Evolutionary conservation across 768 basidiomycete genomes (phyloP).

Genomic region (Hebeloma cylindrosporum): DNA sequence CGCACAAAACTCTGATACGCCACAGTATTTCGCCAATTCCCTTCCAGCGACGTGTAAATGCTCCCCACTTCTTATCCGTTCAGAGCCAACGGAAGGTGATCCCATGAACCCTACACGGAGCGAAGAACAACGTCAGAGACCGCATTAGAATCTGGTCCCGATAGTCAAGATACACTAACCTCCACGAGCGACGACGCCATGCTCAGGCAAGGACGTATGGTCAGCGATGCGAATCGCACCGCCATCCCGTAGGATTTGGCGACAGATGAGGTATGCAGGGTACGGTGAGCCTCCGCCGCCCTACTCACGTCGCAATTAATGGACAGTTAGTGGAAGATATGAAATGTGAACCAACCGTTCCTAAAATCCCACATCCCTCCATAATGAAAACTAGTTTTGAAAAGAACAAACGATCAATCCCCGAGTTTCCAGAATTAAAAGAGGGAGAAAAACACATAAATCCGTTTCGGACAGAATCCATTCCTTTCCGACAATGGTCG

Average conservation of each 20-base stretch:
- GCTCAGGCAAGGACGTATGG: slow-evolving; percentile 39
- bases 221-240: slow-evolving; percentile 46
- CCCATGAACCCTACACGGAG: slow-evolving; percentile 39
- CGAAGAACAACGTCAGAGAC: background rate
- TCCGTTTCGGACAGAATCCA: slow-evolving; percentile 50
- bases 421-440: background rate
- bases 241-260: slow-evolving; percentile 54
- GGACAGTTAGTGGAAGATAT: background rate
- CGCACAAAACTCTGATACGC: slow-evolving; percentile 28
- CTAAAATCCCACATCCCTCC: slow-evolving; percentile 62
- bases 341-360: slow-evolving; percentile 32
- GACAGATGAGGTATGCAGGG: slow-evolving; percentile 47
- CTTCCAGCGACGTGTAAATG: slow-evolving; percentile 24
- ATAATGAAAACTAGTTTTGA: slow-evolving; percentile 54
- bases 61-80: slow-evolving; percentile 25
- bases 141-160: background rate
- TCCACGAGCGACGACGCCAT: slow-evolving; percentile 36
- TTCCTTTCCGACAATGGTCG: slow-evolving; percentile 36
- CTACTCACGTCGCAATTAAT: slow-evolving; percentile 12
- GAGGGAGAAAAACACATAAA: slow-evolving; percentile 27
- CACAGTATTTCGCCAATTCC: slow-evolving; percentile 32
- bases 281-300: slow-evolving; percentile 65
- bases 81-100: slow-evolving; percentile 35
- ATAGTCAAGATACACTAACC: slow-evolving; percentile 8
- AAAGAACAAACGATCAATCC: background rate